phyloP scores from a whole-genome alignment of 2,329 filamentous ascomycete genomes.

The Colletotrichum acutatum region DNA sequence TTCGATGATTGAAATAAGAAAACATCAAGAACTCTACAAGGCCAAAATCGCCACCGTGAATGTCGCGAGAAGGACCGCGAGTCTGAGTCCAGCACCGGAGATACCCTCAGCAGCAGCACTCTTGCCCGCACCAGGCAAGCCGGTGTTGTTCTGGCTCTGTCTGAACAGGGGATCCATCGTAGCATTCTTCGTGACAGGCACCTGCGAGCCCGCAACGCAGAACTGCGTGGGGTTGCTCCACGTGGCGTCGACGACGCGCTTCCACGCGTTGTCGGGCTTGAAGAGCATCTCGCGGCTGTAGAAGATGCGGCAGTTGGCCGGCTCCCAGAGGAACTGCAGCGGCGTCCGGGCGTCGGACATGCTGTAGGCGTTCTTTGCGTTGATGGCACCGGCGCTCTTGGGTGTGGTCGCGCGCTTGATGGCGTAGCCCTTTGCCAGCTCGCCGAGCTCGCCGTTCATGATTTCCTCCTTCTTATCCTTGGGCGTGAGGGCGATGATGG shows the following conservation, averaged over 20 bases:
- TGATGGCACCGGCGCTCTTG: constrained; percentile 42
- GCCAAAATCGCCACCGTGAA: constrained; percentile 15
- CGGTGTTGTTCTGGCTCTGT: constrained; percentile 28
- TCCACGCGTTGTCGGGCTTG: constrained; percentile 53
- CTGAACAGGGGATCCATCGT: constrained; percentile 39
- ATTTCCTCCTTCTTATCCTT: constrained; percentile 36
- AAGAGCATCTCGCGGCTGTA: constrained; percentile 56
- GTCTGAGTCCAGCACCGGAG: constrained; percentile 1
- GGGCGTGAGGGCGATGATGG: constrained; percentile 40
- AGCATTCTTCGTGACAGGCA: constrained; percentile 35
- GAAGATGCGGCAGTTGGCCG: constrained; percentile 58
- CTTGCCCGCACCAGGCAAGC: neutral
- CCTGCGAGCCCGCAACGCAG: constrained; percentile 47
- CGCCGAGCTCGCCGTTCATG: constrained; percentile 40
- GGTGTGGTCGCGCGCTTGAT: constrained; percentile 41
- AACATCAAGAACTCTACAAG: constrained; percentile 1
- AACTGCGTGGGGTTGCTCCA: constrained; percentile 45
- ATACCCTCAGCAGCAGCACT: neutral
- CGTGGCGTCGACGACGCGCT: constrained; percentile 48
- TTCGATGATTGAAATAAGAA: neutral
- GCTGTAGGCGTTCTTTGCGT: constrained; percentile 50
- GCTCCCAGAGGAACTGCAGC: constrained; percentile 57
- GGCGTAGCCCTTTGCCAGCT: constrained; percentile 48
- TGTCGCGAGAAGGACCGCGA: constrained; percentile 18
- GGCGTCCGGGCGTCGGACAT: constrained; percentile 47